phyloP scores from a whole-genome alignment of 352 stramenopile genomes.

The Pythium aquatile region DNA sequence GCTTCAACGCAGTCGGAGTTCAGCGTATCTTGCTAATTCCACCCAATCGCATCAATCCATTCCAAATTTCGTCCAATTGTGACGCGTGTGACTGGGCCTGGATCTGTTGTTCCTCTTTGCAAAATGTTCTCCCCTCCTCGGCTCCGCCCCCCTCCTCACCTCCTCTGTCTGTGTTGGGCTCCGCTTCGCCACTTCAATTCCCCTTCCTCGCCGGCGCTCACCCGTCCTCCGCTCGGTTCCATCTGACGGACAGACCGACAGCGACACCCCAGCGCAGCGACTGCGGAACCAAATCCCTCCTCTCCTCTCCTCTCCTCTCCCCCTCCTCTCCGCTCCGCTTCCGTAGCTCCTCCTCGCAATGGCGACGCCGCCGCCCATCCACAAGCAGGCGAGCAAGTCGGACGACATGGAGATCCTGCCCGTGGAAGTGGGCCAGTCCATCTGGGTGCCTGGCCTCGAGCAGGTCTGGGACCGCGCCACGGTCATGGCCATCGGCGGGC shows the following conservation, averaged over 20 bases:
- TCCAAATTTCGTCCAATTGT: slow-evolving; percentile 19
- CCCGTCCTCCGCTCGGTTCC: not conserved
- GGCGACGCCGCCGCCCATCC: slow-evolving; percentile 65
- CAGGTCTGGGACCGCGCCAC: slow-evolving; percentile 76
- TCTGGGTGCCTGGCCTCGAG: slow-evolving; percentile 77
- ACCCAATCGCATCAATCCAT: not conserved
- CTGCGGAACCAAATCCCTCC: not conserved
- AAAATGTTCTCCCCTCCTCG: slow-evolving; percentile 14
- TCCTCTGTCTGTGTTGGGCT: slow-evolving; percentile 12
- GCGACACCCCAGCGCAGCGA: no score
- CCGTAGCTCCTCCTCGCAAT: slow-evolving; percentile 30
- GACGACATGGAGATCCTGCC: slow-evolving; percentile 69
- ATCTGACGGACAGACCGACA: no score
- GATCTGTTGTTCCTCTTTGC: slow-evolving; percentile 3
- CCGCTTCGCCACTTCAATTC: slow-evolving; percentile 25
- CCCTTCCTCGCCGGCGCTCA: slow-evolving; percentile 12
- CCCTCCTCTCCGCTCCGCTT: not conserved
- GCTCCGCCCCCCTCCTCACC: not conserved
- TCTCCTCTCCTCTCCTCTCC: not conserved
- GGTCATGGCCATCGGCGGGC: slow-evolving; percentile 83
- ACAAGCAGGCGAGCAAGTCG: slow-evolving; percentile 67
- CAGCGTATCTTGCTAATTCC: not conserved
- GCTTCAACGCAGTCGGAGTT: slow-evolving; percentile 7
- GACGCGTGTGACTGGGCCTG: slow-evolving; percentile 5
- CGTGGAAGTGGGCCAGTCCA: slow-evolving; percentile 63